Conservation (phyloP, 2,329 filamentous ascomycete genomes). For the Samsoniella hepiali region DNA sequence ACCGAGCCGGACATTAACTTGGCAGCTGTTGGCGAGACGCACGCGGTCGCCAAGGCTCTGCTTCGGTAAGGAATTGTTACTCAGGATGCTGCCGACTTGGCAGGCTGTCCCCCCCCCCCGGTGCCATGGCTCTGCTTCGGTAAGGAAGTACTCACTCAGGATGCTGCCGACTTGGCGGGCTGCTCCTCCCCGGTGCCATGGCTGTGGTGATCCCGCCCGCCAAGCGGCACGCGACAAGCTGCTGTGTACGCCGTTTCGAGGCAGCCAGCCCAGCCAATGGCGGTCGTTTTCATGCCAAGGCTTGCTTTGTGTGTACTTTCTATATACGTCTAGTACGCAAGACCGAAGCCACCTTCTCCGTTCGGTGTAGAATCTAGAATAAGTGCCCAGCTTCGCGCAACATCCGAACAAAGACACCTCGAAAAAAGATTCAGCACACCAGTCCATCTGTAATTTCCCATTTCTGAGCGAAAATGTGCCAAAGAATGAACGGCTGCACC, state of each 20-base stretch:
- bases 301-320: not conserved
- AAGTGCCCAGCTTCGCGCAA: not conserved
- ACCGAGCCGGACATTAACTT: too few species aligned
- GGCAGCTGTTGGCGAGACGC: not conserved
- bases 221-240: slow-evolving; percentile 7
- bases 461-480: too few species aligned
- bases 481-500: too few species aligned
- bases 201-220: not conserved
- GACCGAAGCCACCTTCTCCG: not conserved
- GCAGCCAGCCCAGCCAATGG: not conserved
- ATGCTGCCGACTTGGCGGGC: not conserved
- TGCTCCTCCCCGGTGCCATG: not conserved
- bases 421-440: too few species aligned
- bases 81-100: not conserved
- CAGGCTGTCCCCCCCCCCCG: not conserved
- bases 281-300: not conserved
- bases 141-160: not conserved
- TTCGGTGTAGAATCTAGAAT: not conserved
- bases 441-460: too few species aligned
- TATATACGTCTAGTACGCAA: not conserved
- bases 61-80: not conserved
- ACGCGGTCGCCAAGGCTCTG: not conserved
- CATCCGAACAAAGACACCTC: too few species aligned
- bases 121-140: not conserved
- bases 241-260: not conserved